These are phyloP conservation scores for Cladosporium phlei DNA, from an alignment of 2,329 filamentous ascomycete species.

Conservation along the genomic window DNA sequence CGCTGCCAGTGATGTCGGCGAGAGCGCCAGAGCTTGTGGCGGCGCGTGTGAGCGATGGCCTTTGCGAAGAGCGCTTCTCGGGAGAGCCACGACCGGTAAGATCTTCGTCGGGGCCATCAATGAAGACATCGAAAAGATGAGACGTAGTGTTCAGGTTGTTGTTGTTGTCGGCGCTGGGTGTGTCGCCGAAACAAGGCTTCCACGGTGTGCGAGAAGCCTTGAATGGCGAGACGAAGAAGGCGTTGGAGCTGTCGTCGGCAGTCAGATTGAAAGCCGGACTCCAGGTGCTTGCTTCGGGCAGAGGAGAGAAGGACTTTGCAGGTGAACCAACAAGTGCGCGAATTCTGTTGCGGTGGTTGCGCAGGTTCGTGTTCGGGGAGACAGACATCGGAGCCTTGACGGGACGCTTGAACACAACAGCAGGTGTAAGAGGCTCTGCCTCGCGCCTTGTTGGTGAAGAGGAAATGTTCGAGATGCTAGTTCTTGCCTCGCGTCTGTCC, in stretches of 20 bases:
- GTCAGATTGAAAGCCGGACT: conserved; percentile 61
- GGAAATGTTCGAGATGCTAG: conserved; percentile 32
- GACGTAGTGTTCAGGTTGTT: conserved; percentile 24
- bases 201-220: conserved; percentile 32
- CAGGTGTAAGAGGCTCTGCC: conserved; percentile 66
- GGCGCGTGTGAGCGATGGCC: conserved; percentile 59
- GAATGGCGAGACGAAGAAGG: conserved; percentile 35
- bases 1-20: conserved; percentile 54
- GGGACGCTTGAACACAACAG: conserved; percentile 72
- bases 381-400: conserved; percentile 66
- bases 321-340: conserved; percentile 77
- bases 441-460: conserved; percentile 38
- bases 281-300: conserved; percentile 54
- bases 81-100: conserved; percentile 58
- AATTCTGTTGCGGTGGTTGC: conserved; percentile 80
- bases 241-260: conserved; percentile 57
- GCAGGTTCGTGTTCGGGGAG: conserved; percentile 88
- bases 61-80: conserved; percentile 58
- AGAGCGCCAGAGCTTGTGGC: conserved; percentile 58
- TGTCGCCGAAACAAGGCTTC: conserved; percentile 24
- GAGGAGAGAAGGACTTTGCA: conserved; percentile 50
- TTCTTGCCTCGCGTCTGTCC: conserved; percentile 46
- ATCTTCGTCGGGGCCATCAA: conserved; percentile 31
- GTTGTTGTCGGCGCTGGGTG: conserved; percentile 22
- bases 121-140: conserved; percentile 60